A percentile compares a stretch with the other conserved stretches of the same genome.
Conservation (phyloP, 139 green algal species). For the Tetraselmis striata region DNA sequence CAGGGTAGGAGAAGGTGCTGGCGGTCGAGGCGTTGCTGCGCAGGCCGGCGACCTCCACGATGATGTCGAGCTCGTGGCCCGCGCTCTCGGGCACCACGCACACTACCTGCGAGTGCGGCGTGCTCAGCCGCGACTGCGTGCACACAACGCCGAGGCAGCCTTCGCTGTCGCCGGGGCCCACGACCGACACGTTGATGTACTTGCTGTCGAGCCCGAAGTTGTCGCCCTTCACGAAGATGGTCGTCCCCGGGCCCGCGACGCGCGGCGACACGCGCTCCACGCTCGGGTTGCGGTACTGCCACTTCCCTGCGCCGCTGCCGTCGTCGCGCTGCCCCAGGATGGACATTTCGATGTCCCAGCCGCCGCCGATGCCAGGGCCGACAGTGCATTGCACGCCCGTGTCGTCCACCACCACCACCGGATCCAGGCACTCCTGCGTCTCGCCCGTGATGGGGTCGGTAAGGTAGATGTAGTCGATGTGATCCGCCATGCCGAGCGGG, state of each 20-base stretch:
- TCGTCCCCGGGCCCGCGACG: not conserved
- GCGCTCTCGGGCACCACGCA: constrained; percentile 4
- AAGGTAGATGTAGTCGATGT: constrained; percentile 6
- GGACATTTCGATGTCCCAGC: not conserved
- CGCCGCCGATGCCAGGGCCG: not conserved
- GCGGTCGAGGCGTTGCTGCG: not conserved
- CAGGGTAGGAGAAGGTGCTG: not conserved
- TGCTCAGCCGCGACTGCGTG: not conserved
- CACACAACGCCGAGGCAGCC: not conserved
- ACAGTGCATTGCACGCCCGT: constrained; percentile 7
- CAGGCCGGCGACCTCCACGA: constrained; percentile 2
- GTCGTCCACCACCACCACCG: constrained; percentile 13
- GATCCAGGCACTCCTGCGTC: constrained; percentile 1
- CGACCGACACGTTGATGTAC: not conserved
- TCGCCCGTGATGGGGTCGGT: not conserved
- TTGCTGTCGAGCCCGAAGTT: not conserved
- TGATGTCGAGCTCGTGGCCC: not conserved
- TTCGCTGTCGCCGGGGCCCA: not conserved
- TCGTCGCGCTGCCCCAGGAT: not conserved
- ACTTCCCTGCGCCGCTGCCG: not conserved
- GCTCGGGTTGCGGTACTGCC: not conserved
- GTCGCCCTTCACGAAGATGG: not conserved
- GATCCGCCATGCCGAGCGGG: not conserved
- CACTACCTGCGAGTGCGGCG: constrained; percentile 3
- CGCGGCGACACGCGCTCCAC: not conserved